Base-by-base conservation (phyloP, 2,329 filamentous ascomycete species). In the Pseudocercospora fuligena region DNA sequence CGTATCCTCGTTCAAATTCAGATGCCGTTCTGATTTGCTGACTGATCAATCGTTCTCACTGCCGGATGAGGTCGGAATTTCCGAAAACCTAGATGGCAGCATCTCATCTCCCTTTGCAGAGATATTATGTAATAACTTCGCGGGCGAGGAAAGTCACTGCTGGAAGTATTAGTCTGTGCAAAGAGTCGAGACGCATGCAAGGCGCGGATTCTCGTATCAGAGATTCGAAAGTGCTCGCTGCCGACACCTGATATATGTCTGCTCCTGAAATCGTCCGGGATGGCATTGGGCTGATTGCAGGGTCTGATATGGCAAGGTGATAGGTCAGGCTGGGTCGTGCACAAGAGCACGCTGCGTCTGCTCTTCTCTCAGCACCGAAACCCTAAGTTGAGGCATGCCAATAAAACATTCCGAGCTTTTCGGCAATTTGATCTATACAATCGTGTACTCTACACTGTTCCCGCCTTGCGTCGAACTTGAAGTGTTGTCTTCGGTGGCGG, bases 401-500 rank as follows among this genome's bases (percentile, higher is more conserved):
- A 12, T 36, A 3, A 11, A 14, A 36, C 9, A 36, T 2, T 36
- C 33, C 14, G 33, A 36, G 12, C 16, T n/a, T 43, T 3, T 19
- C n/a, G 40, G 40, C 40, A 43, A 19, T 43, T 19, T 43, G 16
- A 19, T 43, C 5, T 51, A 25, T 51, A 23, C 21, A 23, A 23
- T 25, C 51, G 27, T 29, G 16, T 21, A 16, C 9, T 56, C 51
- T n/a, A 56, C 16, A 31, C 14, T 23, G 51, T 56, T n/a, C 25
- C 16, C 16, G 25, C 21, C 25, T 51, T 51, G 19, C 47, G 47
- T 21, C 49, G 49, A 2, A 65, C 58, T 27, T 33, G 36, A 19
- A 65, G 53, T 27, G 33, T 49, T 25, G 63, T 36, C n/a, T n/a
- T 40, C 11, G 46, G 29, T 31, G 51, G 51, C 33, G 58, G 58